Conservation (phyloP, 176 grass and related monocot species). For the Tuctoria greenei region DNA sequence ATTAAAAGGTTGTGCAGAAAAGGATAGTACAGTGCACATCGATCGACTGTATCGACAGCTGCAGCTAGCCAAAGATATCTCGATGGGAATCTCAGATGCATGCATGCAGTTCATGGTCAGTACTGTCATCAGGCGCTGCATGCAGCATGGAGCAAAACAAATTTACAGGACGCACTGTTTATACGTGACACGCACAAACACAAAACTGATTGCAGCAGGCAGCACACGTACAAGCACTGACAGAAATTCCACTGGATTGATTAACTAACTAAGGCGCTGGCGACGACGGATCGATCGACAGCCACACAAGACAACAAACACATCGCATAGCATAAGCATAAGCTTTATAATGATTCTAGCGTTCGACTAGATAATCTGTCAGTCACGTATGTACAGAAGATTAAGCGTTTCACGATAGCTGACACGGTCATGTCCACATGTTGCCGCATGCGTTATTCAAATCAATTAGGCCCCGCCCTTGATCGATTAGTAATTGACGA, state of each 20-base stretch:
- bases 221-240: not conserved
- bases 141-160: not conserved
- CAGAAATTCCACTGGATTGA: not conserved
- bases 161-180: not conserved
- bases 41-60: not conserved
- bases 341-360: constrained; percentile 29
- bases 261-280: not conserved
- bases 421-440: not conserved
- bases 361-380: not conserved
- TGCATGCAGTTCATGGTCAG: not conserved
- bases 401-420: not conserved
- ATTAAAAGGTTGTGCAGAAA: not conserved
- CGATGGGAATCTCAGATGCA: not conserved
- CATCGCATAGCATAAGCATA: constrained; percentile 28
- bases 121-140: not conserved
- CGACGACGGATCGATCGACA: not conserved
- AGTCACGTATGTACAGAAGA: not conserved
- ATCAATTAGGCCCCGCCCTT: not conserved
- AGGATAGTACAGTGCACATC: not conserved
- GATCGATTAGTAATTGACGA: not conserved
- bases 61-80: not conserved
- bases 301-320: constrained; percentile 24
- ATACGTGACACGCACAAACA: not conserved
- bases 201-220: not conserved
- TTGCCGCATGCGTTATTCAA: not conserved